phyloP scores from a whole-genome alignment of 1,139 yeast genomes.

The Yamadazyma trypodendri region DNA sequence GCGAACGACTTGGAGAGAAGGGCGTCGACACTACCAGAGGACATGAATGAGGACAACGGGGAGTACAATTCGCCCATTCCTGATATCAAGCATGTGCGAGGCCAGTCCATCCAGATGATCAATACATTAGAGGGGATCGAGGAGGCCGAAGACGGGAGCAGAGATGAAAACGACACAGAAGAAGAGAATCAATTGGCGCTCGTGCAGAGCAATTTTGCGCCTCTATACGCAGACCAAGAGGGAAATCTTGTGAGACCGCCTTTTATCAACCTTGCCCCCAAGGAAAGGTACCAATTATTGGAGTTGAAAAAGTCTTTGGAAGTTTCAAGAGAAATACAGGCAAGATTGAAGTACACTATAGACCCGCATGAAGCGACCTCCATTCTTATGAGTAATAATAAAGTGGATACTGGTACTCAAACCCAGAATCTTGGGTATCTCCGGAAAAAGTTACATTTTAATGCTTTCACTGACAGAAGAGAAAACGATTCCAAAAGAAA shows the following conservation, averaged over 20 bases:
- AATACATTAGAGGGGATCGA: constrained; percentile 13
- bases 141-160: constrained; percentile 2
- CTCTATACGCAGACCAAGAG: constrained; percentile 33
- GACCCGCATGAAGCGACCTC: constrained; percentile 43
- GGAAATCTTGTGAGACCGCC: constrained; percentile 47
- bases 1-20: constrained; percentile 32
- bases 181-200: constrained; percentile 6
- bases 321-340: constrained; percentile 32
- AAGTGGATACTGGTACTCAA: constrained; percentile 45
- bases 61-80: constrained; percentile 21
- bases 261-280: constrained; percentile 45
- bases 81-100: constrained; percentile 15
- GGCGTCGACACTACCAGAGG: constrained; percentile 16
- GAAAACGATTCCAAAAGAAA: constrained; percentile 15
- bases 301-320: constrained; percentile 41
- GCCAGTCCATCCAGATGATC: constrained; percentile 20
- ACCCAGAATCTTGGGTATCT: constrained; percentile 36
- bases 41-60: constrained; percentile 6
- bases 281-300: constrained; percentile 43
- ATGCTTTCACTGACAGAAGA: constrained; percentile 15
- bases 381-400: constrained; percentile 16
- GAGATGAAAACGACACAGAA: constrained; percentile 5
- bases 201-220: constrained; percentile 26
- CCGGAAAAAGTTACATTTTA: constrained; percentile 25
- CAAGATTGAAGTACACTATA: constrained; percentile 37